These are phyloP conservation scores for Penicillium angulare DNA, from an alignment of 495 filamentous ascomycete genomes.

Conservation along the genomic window DNA sequence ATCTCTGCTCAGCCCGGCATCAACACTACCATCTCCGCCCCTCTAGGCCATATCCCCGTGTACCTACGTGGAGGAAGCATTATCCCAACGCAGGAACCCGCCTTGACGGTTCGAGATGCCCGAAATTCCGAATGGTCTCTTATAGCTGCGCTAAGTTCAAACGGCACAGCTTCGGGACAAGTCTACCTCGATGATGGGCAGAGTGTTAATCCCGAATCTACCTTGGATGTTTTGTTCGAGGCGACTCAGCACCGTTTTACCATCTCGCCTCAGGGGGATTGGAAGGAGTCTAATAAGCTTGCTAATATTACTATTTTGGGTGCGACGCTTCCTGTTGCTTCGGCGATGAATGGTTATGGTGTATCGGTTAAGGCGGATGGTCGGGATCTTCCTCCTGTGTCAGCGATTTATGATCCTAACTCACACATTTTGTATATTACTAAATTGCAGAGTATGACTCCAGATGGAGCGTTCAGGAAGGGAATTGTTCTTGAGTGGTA, in stretches of 20 bases:
- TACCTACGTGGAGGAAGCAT: conserved; percentile 70
- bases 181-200: conserved; percentile 87
- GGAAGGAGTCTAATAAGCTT: conserved; percentile 58
- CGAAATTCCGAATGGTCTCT: conserved; percentile 69
- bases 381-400: conserved; percentile 17
- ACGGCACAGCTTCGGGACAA: conserved; percentile 59
- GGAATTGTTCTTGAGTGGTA: too few species aligned
- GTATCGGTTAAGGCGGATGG: conserved; percentile 19
- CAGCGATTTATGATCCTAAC: conserved; percentile 49
- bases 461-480: conserved; percentile 48
- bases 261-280: conserved; percentile 50
- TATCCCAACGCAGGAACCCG: conserved; percentile 69
- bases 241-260: conserved; percentile 45
- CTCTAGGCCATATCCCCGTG: conserved; percentile 76
- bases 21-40: conserved; percentile 72
- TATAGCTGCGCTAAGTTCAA: conserved; percentile 56
- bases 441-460: conserved; percentile 49
- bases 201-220: conserved; percentile 58
- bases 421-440: conserved; percentile 49
- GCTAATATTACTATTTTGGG: conserved; percentile 68
- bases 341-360: conserved; percentile 43
- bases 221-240: conserved; percentile 58
- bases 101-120: conserved; percentile 64
- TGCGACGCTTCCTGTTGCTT: conserved; percentile 35
- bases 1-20: conserved; percentile 55